A percentile compares a stretch with the other conserved stretches of the same genome.
These are phyloP conservation scores for Stylosanthes scabra DNA, from an alignment of 331 rosid species.

Conservation along the genomic window DNA sequence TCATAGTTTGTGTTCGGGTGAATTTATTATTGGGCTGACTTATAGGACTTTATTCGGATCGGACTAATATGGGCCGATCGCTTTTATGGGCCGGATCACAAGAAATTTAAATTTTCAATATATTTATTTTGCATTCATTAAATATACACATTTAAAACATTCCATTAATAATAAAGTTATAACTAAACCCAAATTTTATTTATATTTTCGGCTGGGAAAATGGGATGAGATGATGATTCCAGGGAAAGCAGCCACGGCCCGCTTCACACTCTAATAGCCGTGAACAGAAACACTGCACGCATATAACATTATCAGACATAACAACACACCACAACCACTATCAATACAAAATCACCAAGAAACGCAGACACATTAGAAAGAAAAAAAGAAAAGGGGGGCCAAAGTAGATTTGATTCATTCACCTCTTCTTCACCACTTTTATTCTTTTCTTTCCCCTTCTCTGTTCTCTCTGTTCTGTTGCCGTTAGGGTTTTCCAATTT, in stretches of 20 bases:
- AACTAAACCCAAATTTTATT: too few relatives aligned
- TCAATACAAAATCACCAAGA: not conserved
- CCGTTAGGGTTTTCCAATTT: conserved; percentile 41
- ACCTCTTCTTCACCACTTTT: not conserved
- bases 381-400: not conserved
- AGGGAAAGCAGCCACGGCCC: not conserved
- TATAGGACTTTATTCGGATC: too few relatives aligned
- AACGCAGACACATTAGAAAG: not conserved
- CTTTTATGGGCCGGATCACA: too few relatives aligned
- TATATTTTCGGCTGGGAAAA: too few relatives aligned
- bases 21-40: too few relatives aligned
- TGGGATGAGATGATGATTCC: not conserved
- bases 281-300: not conserved
- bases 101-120: too few relatives aligned
- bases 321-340: not conserved
- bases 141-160: too few relatives aligned
- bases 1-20: too few relatives aligned
- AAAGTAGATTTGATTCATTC: not conserved
- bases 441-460: not conserved
- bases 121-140: too few relatives aligned
- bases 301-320: not conserved
- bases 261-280: not conserved
- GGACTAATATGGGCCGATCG: too few relatives aligned
- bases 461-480: not conserved
- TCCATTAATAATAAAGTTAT: too few relatives aligned